These are phyloP conservation scores for Phytopythium kandeliae DNA, from an alignment of 352 stramenopile species.

Conservation along the genomic window DNA sequence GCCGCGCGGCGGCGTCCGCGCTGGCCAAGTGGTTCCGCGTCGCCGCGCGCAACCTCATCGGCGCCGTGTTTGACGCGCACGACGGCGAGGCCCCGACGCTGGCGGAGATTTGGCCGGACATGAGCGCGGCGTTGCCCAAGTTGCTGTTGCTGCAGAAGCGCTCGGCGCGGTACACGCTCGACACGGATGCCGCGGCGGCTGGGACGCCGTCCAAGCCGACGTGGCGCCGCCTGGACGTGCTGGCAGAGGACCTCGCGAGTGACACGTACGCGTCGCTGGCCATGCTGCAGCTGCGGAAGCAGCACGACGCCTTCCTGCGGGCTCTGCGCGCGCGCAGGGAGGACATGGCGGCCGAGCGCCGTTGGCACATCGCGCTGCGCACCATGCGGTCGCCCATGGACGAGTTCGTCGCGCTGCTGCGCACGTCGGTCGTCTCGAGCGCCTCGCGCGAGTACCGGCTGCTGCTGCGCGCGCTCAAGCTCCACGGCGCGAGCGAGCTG, in stretches of 20 bases:
- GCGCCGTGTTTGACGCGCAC: constrained; percentile 11
- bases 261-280: constrained; percentile 21
- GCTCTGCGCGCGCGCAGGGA: constrained; percentile 29
- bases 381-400: constrained; percentile 19
- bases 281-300: constrained; percentile 43
- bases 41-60: constrained; percentile 29
- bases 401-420: constrained; percentile 22
- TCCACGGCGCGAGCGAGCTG: constrained; percentile 20
- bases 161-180: constrained; percentile 39
- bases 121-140: constrained; percentile 38
- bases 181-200: not conserved
- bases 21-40: constrained; percentile 21
- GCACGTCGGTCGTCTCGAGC: constrained; percentile 11
- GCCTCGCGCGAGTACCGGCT: constrained; percentile 39
- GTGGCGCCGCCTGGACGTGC: constrained; percentile 27
- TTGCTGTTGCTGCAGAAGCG: constrained; percentile 54
- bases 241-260: constrained; percentile 17
- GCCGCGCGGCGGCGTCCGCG: constrained; percentile 13
- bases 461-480: constrained; percentile 41
- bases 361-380: constrained; percentile 31
- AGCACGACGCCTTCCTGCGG: constrained; percentile 42
- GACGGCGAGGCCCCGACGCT: constrained; percentile 10
- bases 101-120: constrained; percentile 44
- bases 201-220: constrained; percentile 9
- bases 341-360: constrained; percentile 27